phyloP scores from a whole-genome alignment of 192 early-diverging fungal genomes.

The Dispira parvispora region DNA sequence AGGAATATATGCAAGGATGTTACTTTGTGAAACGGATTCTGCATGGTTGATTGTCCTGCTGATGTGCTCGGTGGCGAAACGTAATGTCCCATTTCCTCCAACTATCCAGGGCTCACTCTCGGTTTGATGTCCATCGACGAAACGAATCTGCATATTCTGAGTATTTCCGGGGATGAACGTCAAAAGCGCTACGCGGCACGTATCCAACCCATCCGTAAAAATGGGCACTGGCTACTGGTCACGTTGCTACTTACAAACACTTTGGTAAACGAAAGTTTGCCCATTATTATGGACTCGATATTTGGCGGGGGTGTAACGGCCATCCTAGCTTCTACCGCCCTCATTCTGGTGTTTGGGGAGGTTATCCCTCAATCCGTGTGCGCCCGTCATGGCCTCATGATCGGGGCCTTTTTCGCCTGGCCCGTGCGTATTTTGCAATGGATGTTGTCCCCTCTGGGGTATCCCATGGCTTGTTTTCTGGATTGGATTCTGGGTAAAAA shows the following conservation, averaged over 20 bases:
- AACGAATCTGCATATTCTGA: conserved; percentile 63
- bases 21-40: too few species aligned
- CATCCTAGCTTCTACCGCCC: conserved; percentile 67
- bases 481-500: conserved; percentile 70
- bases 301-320: conserved; percentile 64
- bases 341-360: conserved; percentile 93
- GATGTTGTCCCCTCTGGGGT: conserved; percentile 47
- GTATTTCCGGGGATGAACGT: conserved; percentile 48
- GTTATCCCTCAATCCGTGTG: conserved; percentile 89
- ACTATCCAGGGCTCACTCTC: conserved; percentile 31
- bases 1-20: too few species aligned
- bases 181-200: conserved; percentile 57
- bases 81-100: too few species aligned
- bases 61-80: too few species aligned
- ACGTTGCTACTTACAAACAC: conserved; percentile 87
- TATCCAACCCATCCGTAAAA: conserved; percentile 77
- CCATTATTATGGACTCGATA: conserved; percentile 66
- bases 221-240: conserved; percentile 86
- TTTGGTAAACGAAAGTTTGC: conserved; percentile 86
- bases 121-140: conserved; percentile 75
- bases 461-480: conserved; percentile 72
- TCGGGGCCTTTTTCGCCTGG: conserved; percentile 81
- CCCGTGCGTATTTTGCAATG: conserved; percentile 47
- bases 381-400: conserved; percentile 67
- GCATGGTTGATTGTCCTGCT: too few species aligned